phyloP scores from a whole-genome alignment of 2,329 filamentous ascomycete genomes.

The Alternaria sp. region DNA sequence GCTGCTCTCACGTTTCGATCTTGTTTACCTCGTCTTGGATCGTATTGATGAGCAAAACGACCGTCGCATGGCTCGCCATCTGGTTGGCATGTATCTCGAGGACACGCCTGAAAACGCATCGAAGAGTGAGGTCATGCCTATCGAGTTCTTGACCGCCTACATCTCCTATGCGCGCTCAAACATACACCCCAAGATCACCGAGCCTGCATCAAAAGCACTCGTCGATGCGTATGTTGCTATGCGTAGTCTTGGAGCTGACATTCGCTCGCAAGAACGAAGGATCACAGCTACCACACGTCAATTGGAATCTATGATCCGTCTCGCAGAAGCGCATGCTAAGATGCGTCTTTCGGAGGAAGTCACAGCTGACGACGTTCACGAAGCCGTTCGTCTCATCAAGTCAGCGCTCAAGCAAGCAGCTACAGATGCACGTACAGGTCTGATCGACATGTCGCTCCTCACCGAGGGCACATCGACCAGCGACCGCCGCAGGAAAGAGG shows the following conservation, averaged over 20 bases:
- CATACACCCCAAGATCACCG: conserved; percentile 82
- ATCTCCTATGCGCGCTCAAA: conserved; percentile 94
- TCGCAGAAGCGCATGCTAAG: conserved; percentile 94
- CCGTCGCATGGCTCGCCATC: conserved; percentile 85
- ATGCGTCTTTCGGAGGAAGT: conserved; percentile 87
- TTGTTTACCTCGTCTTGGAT: conserved; percentile 96
- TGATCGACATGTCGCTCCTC: conserved; percentile 95
- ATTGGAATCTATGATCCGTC: conserved; percentile 97
- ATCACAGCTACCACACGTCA: conserved; percentile 98
- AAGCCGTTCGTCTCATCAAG: conserved; percentile 92
- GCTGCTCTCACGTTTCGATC: conserved; percentile 91
- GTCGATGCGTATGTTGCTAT: conserved; percentile 91
- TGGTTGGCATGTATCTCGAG: conserved; percentile 96
- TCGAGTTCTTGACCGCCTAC: conserved; percentile 95
- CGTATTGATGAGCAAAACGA: conserved; percentile 90
- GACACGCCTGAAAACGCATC: conserved; percentile 89
- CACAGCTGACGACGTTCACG: conserved; percentile 80
- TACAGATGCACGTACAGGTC: conserved; percentile 87
- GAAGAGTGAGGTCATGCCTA: conserved; percentile 76
- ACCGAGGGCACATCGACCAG: conserved; percentile 91
- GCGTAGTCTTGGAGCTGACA: conserved; percentile 80
- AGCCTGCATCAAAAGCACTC: conserved; percentile 81
- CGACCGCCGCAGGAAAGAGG: conserved; percentile 82
- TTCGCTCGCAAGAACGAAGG: conserved; percentile 85
- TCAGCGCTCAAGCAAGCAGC: conserved; percentile 94